A percentile compares a stretch with the other conserved stretches of the same genome.
Evolutionary conservation across 345 rosid species (phyloP).

Genomic region (Xanthoceras sorbifolium): DNA sequence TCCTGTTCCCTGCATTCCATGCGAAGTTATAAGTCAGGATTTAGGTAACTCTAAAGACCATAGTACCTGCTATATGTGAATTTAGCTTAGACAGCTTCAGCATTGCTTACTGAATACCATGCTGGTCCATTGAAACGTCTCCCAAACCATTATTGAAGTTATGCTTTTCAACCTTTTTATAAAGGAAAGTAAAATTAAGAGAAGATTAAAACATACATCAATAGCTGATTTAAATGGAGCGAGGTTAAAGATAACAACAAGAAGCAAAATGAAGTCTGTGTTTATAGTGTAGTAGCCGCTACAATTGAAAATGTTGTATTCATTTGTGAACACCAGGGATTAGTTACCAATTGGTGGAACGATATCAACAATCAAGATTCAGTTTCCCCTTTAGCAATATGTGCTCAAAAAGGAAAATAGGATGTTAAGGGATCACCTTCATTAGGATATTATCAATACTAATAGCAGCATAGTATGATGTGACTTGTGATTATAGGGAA

Average conservation of each 20-base stretch:
- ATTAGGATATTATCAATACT: neutral
- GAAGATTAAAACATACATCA: constrained; percentile 13
- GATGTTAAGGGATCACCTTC: neutral
- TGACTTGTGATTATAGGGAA: neutral
- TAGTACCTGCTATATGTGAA: neutral
- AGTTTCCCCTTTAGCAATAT: neutral
- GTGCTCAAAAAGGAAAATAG: neutral
- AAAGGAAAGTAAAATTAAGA: constrained; percentile 25
- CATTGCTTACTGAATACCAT: constrained; percentile 37
- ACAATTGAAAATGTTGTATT: neutral
- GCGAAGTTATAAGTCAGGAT: neutral
- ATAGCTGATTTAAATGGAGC: neutral
- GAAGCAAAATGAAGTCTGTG: neutral
- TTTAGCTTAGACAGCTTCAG: constrained; percentile 1
- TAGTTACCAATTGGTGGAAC: neutral
- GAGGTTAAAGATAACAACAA: constrained; percentile 1
- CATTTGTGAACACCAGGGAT: neutral
- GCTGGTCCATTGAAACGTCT: constrained; percentile 25
- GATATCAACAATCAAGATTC: neutral
- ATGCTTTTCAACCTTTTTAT: constrained; percentile 36
- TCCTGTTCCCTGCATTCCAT: constrained; percentile 49
- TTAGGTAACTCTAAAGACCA: constrained; percentile 12
- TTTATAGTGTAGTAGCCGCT: neutral
- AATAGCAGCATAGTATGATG: neutral
- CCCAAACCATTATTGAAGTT: constrained; percentile 33